Conservation (phyloP, 495 filamentous ascomycete genomes). For the Hapsidospora chrysogenum region DNA sequence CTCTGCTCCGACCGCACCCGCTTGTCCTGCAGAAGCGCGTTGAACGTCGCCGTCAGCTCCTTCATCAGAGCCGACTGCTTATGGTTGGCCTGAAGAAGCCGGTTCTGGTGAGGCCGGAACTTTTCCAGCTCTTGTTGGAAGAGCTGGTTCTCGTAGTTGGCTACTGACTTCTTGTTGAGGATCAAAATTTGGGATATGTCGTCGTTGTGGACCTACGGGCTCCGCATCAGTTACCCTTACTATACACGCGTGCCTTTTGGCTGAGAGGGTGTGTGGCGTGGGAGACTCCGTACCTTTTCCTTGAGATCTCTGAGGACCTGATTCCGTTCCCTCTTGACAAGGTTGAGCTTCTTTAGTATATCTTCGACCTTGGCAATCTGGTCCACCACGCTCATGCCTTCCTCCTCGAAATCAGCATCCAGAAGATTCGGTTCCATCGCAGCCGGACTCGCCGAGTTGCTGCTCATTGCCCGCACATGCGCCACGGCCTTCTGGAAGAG, state of each 20-base stretch:
- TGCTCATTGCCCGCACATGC: conserved; percentile 41
- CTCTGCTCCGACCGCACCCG: conserved; percentile 84
- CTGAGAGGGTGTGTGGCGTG: background rate
- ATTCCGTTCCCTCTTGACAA: conserved; percentile 76
- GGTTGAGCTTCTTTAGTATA: conserved; percentile 74
- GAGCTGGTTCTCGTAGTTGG: conserved; percentile 73
- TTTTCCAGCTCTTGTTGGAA: conserved; percentile 94
- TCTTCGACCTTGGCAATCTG: conserved; percentile 85
- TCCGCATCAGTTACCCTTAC: background rate
- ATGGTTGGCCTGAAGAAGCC: conserved; percentile 80
- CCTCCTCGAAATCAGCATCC: conserved; percentile 81
- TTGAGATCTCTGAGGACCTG: conserved; percentile 95
- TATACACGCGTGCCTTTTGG: conserved; percentile 13
- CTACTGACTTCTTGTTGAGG: conserved; percentile 87
- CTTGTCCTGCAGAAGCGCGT: conserved; percentile 81
- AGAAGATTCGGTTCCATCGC: conserved; percentile 58
- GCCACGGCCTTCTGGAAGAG: conserved; percentile 69
- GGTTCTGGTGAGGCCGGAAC: conserved; percentile 82
- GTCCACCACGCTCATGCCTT: conserved; percentile 61
- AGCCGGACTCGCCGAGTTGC: conserved; percentile 39
- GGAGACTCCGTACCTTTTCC: conserved; percentile 55
- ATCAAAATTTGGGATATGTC: conserved; percentile 96
- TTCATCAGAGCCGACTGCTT: conserved; percentile 91
- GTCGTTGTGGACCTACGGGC: conserved; percentile 87
- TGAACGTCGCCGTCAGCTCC: conserved; percentile 79